A percentile compares a stretch with the other conserved stretches of the same genome.
Conservation (phyloP, 1,284 basidiomycete species). For the Naganishia sp. region DNA sequence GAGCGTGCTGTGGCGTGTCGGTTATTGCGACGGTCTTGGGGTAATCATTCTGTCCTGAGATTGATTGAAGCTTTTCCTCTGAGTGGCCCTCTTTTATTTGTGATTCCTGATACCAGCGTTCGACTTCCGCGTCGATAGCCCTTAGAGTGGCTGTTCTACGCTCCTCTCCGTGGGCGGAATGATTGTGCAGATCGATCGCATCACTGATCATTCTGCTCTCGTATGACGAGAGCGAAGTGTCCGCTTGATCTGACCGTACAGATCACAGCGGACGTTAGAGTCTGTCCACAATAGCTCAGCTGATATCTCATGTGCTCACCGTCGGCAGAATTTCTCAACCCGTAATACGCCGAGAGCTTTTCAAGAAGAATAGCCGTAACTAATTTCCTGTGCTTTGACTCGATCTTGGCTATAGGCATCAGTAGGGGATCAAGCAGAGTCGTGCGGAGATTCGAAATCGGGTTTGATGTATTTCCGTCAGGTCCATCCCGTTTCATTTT, state of each 20-base stretch:
- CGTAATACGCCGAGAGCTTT: background rate
- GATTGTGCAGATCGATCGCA: background rate
- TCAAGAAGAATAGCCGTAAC: background rate
- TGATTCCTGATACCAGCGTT: slow-evolving; percentile 11
- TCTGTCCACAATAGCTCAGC: background rate
- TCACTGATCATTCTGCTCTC: background rate
- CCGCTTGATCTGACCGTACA: background rate
- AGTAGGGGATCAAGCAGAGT: slow-evolving; percentile 3
- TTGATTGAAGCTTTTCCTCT: background rate
- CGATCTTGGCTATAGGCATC: slow-evolving; percentile 12
- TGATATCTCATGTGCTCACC: background rate
- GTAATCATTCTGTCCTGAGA: background rate
- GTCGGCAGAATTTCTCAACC: background rate
- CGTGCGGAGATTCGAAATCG: background rate
- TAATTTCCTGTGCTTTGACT: slow-evolving; percentile 6
- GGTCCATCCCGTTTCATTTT: background rate
- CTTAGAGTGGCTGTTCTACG: background rate
- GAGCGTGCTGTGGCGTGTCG: too few relatives aligned
- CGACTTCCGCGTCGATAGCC: slow-evolving; percentile 6
- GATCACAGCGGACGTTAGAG: too few relatives aligned
- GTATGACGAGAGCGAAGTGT: background rate
- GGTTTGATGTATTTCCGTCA: background rate
- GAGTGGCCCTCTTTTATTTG: background rate
- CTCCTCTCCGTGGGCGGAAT: slow-evolving; percentile 7
- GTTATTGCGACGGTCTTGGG: background rate